These are phyloP conservation scores for Beta vulgaris DNA, from an alignment of 148 eudicot species.

Conservation along the genomic window DNA sequence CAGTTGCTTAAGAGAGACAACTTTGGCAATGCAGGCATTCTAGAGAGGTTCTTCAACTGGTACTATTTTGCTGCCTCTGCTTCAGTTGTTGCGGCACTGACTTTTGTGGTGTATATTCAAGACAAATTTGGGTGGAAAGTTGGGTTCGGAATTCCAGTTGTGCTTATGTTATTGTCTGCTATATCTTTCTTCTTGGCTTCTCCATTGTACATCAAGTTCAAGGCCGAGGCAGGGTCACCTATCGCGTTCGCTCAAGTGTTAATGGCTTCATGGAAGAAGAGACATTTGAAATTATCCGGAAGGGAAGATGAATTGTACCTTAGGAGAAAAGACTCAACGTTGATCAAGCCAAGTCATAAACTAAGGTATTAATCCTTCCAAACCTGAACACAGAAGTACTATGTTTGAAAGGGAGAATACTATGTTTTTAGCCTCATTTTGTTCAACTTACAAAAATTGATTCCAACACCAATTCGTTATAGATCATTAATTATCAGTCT, in stretches of 20 bases:
- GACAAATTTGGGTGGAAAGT: slow-evolving; percentile 63
- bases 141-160: slow-evolving; percentile 59
- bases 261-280: slow-evolving; percentile 42
- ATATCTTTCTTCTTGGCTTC: slow-evolving; percentile 53
- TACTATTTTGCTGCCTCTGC: slow-evolving; percentile 35
- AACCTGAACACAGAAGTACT: too few species aligned
- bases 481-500: too few species aligned
- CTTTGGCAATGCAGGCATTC: neutral
- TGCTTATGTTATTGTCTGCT: slow-evolving; percentile 44
- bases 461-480: too few species aligned
- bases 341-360: slow-evolving; percentile 37
- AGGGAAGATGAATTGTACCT: slow-evolving; percentile 20
- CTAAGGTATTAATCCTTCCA: slow-evolving; percentile 58
- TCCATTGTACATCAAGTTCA: slow-evolving; percentile 44
- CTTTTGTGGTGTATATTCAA: slow-evolving; percentile 58
- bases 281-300: slow-evolving; percentile 27
- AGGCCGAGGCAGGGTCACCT: slow-evolving; percentile 37
- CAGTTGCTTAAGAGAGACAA: slow-evolving; percentile 30
- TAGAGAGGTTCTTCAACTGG: slow-evolving; percentile 50
- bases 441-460: too few species aligned
- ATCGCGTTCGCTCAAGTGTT: slow-evolving; percentile 45
- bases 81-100: slow-evolving; percentile 40
- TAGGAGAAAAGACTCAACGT: slow-evolving; percentile 31
- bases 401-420: too few species aligned
- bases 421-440: too few species aligned